phyloP scores from a whole-genome alignment of 371 early-diverging fungal genomes.

The Mucor lusitanicus region DNA sequence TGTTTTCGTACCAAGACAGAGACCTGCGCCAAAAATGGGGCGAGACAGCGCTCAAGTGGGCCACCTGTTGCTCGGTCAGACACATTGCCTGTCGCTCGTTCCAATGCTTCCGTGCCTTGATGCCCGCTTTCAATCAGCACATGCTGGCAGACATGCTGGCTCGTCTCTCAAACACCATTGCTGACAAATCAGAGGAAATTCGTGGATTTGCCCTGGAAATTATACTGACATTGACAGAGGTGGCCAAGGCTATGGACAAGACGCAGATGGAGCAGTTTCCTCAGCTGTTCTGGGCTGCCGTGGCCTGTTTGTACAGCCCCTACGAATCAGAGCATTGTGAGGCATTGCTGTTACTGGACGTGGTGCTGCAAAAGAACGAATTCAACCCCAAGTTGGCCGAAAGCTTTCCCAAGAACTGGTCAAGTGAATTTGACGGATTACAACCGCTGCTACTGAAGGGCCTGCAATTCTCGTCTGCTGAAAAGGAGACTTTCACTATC shows the following conservation, averaged over 20 bases:
- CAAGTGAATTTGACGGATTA: slow-evolving; percentile 73
- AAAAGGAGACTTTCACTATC: slow-evolving; percentile 48
- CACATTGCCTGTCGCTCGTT: slow-evolving; percentile 90
- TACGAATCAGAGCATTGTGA: slow-evolving; percentile 79
- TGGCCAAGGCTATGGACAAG: slow-evolving; percentile 61
- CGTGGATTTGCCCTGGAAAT: slow-evolving; percentile 90
- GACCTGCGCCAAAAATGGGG: slow-evolving; percentile 88
- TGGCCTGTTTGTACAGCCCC: slow-evolving; percentile 76
- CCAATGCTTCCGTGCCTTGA: slow-evolving; percentile 82
- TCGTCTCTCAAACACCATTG: slow-evolving; percentile 83
- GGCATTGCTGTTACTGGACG: slow-evolving; percentile 65
- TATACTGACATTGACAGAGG: slow-evolving; percentile 70
- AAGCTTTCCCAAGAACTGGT: slow-evolving; percentile 78
- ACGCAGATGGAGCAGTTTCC: slow-evolving; percentile 68
- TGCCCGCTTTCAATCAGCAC: slow-evolving; percentile 74
- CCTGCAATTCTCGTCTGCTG: slow-evolving; percentile 63
- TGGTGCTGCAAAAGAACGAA: slow-evolving; percentile 55
- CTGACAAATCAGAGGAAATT: slow-evolving; percentile 80
- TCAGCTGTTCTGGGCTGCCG: slow-evolving; percentile 82
- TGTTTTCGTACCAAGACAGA: slow-evolving; percentile 65
- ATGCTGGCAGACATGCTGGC: slow-evolving; percentile 86
- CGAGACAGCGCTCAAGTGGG: slow-evolving; percentile 87
- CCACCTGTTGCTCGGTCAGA: slow-evolving; percentile 87
- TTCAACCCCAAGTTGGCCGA: slow-evolving; percentile 31
- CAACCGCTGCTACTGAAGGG: slow-evolving; percentile 80